Evolutionary conservation across 2,329 filamentous ascomycete genomes (phyloP).

Genomic region (Ophiostoma sp.): DNA sequence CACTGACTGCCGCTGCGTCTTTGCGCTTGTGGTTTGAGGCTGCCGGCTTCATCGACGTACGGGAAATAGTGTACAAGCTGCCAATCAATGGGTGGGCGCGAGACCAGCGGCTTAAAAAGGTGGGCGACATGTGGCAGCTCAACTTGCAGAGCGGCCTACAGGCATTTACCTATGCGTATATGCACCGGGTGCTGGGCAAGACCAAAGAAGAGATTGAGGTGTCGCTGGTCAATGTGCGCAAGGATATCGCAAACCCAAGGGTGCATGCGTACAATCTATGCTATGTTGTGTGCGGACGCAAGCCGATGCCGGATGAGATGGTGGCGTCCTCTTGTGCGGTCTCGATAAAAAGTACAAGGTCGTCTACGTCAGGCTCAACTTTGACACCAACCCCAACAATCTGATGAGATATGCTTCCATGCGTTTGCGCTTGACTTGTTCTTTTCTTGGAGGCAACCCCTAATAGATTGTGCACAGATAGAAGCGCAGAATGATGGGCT

Average conservation of each 20-base stretch:
- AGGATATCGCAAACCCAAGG: constrained; percentile 41
- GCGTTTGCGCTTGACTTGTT: neutral
- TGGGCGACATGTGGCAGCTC: constrained; percentile 33
- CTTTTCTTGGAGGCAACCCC: neutral
- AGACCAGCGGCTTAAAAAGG: constrained; percentile 30
- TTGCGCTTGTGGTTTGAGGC: constrained; percentile 30
- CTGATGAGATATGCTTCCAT: neutral
- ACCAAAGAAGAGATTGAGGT: constrained; percentile 47
- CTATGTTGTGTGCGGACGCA: constrained; percentile 48
- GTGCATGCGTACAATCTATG: constrained; percentile 47
- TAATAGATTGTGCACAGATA: too few species aligned
- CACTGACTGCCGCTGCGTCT: constrained; percentile 24
- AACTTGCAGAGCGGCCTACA: constrained; percentile 32
- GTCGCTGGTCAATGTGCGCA: constrained; percentile 45
- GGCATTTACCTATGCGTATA: constrained; percentile 32
- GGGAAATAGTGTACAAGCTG: constrained; percentile 30
- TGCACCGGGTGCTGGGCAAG: constrained; percentile 36
- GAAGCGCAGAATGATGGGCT: too few species aligned
- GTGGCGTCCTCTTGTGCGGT: neutral
- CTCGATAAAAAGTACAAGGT: neutral
- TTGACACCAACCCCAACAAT: neutral
- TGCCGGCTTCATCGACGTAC: constrained; percentile 33
- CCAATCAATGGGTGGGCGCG: constrained; percentile 36
- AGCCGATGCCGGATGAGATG: constrained; percentile 33
- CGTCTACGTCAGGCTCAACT: neutral